Evolutionary conservation across 2,329 filamentous ascomycete species (phyloP), one percentile per base, ranked within the genome.

Genomic region (Pyricularia pennisetigena): DNA sequence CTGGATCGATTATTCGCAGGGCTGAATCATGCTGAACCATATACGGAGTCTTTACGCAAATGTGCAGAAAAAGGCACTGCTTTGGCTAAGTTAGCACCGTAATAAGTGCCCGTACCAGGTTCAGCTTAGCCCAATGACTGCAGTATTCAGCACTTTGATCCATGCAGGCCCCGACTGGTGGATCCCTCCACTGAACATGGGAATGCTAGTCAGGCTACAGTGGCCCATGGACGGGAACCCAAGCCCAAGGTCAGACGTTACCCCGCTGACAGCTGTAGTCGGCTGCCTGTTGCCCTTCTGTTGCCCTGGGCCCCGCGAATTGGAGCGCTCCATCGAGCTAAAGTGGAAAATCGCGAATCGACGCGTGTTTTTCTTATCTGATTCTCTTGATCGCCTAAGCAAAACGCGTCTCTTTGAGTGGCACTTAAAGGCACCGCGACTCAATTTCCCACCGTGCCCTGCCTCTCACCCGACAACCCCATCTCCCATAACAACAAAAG

Each of bases 291-390:
- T 63, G 59, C 59, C 59, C 23, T 63, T 26, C 23, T 63, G 59
- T 26, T 63, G 23, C 24, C 59, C 59, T 35, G 12, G 59, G 59
- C 59, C 59, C 24, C 28, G 59, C 59, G 59, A 29, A 26, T 63
- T 63, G 28, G 24, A 26, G 28, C n/a, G 28, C 32, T 32, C 32
- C n/a, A 30, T 65, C 28, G 63, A 65, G 63, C 63, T 65, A 65
- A 65, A 65, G 63, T 65, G 63, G 63, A 65, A 65, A 65, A 65
- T 65, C 63, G 28, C 63, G 63, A 30, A 28, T 2, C 24, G 63
- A 20, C 41, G 41, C 41, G 41, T 8, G 5, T 49, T 49, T 49
- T 20, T 49, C 6, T n/a, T 49, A 49, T 49, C 41, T n/a, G 41
- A 49, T 49, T 49, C n/a, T n/a, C 16, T n/a, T 49, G 41, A 49